phyloP scores from a whole-genome alignment of 1,139 yeast species.

The Yamadazyma taylorii region DNA sequence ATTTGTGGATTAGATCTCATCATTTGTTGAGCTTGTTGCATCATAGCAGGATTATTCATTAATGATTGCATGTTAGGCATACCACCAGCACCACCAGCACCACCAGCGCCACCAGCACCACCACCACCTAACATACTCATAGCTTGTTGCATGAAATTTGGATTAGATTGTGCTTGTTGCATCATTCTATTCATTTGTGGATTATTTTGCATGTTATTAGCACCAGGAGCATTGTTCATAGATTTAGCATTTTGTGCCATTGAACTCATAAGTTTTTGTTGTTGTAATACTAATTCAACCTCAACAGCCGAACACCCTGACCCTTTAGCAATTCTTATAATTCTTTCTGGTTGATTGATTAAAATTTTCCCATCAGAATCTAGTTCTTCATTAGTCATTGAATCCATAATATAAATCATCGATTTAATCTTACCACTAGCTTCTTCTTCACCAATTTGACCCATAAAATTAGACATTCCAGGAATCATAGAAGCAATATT shows the following conservation, averaged over 20 bases:
- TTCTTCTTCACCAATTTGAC: conserved; percentile 89
- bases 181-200: conserved; percentile 33
- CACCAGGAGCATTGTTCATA: conserved; percentile 50
- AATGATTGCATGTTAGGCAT: conserved; percentile 54
- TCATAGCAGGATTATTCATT: conserved; percentile 49
- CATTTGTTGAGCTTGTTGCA: conserved; percentile 52
- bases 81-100: conserved; percentile 52
- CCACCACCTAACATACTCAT: conserved; percentile 54
- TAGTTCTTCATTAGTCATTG: conserved; percentile 91
- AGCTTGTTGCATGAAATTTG: conserved; percentile 57
- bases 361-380: conserved; percentile 88
- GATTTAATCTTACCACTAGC: conserved; percentile 77
- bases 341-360: conserved; percentile 77
- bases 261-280: conserved; percentile 91
- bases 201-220: conserved; percentile 38
- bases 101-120: conserved; percentile 52
- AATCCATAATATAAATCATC: conserved; percentile 92
- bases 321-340: conserved; percentile 92
- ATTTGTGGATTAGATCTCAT: conserved; percentile 73
- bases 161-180: conserved; percentile 52
- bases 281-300: conserved; percentile 89
- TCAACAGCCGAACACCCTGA: conserved; percentile 92
- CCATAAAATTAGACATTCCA: conserved; percentile 82
- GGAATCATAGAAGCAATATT: conserved; percentile 97
- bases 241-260: conserved; percentile 78